phyloP scores from a whole-genome alignment of 495 filamentous ascomycete species.

The Bryoglossum gracile region DNA sequence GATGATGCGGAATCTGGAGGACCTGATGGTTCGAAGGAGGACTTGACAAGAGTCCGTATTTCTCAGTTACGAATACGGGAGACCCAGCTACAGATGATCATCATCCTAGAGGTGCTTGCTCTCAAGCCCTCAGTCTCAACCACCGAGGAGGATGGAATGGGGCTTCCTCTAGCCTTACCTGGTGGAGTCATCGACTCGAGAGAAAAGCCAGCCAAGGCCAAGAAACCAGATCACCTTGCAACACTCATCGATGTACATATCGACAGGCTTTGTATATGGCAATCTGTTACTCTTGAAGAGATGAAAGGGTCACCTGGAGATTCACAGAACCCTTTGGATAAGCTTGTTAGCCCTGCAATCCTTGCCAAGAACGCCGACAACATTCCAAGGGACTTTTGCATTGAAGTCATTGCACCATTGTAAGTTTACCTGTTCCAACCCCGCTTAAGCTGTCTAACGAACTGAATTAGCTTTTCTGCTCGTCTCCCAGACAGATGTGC shows the following conservation, averaged over 20 bases:
- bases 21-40: conserved; percentile 40
- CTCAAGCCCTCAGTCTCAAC: conserved; percentile 46
- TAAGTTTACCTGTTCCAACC: conserved; percentile 36
- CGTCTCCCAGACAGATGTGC: conserved; percentile 76
- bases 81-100: conserved; percentile 83
- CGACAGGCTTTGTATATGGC: conserved; percentile 94
- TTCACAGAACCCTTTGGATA: background rate
- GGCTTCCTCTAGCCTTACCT: conserved; percentile 31
- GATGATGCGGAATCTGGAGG: conserved; percentile 24
- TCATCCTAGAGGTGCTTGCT: conserved; percentile 82
- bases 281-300: conserved; percentile 58
- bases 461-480: conserved; percentile 58
- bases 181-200: conserved; percentile 21
- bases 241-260: conserved; percentile 74
- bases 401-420: conserved; percentile 92
- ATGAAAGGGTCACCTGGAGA: conserved; percentile 2
- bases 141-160: conserved; percentile 31
- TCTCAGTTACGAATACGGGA: conserved; percentile 64
- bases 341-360: background rate
- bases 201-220: conserved; percentile 27
- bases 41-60: conserved; percentile 50
- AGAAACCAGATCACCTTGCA: conserved; percentile 37
- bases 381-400: conserved; percentile 62
- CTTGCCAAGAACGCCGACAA: conserved; percentile 21
- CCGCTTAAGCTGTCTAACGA: no score